A percentile compares a stretch with the other conserved stretches of the same genome.
phyloP scores from a whole-genome alignment of 2,329 filamentous ascomycete genomes.

The Pseudogymnoascus destructans region DNA sequence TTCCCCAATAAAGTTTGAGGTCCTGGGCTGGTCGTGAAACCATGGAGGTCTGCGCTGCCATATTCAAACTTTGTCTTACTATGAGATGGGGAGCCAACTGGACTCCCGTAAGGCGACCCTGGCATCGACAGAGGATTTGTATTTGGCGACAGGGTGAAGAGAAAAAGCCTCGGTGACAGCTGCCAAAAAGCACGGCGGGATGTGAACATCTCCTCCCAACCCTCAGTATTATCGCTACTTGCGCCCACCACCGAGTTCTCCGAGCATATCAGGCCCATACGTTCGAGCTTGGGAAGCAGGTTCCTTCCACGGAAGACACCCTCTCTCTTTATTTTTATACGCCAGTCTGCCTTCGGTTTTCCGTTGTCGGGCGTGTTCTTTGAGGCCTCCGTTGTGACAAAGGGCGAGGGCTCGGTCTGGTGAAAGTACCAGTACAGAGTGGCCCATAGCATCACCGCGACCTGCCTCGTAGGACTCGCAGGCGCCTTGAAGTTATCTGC shows the following conservation, averaged over 20 bases:
- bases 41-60: conserved; percentile 26
- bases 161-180: conserved; percentile 70
- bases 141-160: conserved; percentile 64
- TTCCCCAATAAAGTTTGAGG: conserved; percentile 20
- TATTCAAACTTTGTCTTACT: conserved; percentile 11
- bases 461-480: conserved; percentile 70
- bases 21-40: conserved; percentile 26
- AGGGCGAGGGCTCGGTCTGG: conserved; percentile 57
- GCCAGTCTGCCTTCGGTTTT: conserved; percentile 74
- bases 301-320: conserved; percentile 68
- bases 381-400: conserved; percentile 49
- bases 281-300: conserved; percentile 77
- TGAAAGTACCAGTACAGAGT: conserved; percentile 97
- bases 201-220: conserved; percentile 73
- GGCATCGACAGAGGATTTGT: conserved; percentile 28
- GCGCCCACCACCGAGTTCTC: conserved; percentile 64
- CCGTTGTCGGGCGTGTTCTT: conserved; percentile 53
- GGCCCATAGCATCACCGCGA: conserved; percentile 94
- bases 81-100: conserved; percentile 38
- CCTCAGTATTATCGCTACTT: conserved; percentile 44
- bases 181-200: conserved; percentile 82
- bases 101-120: conserved; percentile 39
- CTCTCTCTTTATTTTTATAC: conserved; percentile 69
- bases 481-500: conserved; percentile 67
- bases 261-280: conserved; percentile 74